Base-by-base conservation (phyloP, 192 early-diverging fungal species). In the Podila clonocystis region DNA sequence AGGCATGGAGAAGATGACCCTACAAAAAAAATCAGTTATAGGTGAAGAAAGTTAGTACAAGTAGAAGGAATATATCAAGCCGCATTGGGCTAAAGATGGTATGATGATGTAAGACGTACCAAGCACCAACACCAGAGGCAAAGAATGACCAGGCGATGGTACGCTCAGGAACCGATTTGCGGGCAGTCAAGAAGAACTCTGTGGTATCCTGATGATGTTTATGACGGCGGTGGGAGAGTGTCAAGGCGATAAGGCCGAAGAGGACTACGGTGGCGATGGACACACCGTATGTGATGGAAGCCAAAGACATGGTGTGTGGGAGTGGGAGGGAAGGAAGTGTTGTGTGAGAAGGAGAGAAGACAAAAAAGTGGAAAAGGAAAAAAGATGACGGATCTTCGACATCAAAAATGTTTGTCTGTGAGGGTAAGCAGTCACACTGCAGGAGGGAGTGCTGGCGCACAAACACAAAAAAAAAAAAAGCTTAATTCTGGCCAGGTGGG, bases 1-100 rank as follows among this genome's bases (percentile, higher is more conserved):
- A 62, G 91, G 89, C 57, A 92, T 77, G 4, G 87, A 72, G 36
- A 88, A 92, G 73, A 93, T 83, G 41, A 89, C 62, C 89, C 38
- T 90, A 84, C 15, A 36, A 61, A 28, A 64, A 20, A 3, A 69
- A 49, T 5, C 20, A 29, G 34, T n/a, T n/a, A n/a, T n/a, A 41
- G 19, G 9, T 29, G 24, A 8, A 72, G 64, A 26, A 17, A 15
- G 41, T 45, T 45, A 38, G 24, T 19, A 60, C n/a, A 12, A 68
- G 31, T 8, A 7, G 12, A 57, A 57, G 15, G 28, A 5, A n/a
- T 4, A 30, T 30, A 60, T 24, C 20, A 45, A 17, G 3, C 13
- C 17, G 41, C 41, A 45, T 45, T 12, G 41, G 13, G 41, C 41
- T 17, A 15, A 15, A 2, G 0, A 45, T 45, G 11, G 41, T 45